Conservation (phyloP, 2,329 filamentous ascomycete genomes). For the Trichoderma sp. region DNA sequence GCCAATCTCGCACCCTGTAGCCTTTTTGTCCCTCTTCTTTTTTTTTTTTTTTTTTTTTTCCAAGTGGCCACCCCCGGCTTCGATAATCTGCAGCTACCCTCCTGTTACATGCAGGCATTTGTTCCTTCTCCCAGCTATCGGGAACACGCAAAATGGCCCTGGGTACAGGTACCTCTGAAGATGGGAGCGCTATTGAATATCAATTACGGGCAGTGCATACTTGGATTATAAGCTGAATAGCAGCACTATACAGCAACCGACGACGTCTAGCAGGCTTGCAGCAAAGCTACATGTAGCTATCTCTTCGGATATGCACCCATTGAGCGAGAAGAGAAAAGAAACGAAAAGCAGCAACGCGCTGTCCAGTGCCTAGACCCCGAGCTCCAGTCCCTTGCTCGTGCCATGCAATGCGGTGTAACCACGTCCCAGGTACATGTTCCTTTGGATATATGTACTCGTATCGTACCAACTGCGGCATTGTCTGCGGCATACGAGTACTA, state of each 20-base stretch:
- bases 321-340: not conserved
- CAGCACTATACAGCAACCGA: not conserved
- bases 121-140: not conserved
- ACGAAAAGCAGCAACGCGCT: not conserved
- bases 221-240: not conserved
- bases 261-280: not conserved
- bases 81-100: constrained; percentile 1
- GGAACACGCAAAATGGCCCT: not conserved
- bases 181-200: not conserved
- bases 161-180: not conserved
- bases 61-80: not conserved
- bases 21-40: not conserved
- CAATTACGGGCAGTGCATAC: too few relatives aligned
- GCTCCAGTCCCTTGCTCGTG: not conserved
- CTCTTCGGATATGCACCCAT: not conserved
- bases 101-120: constrained; percentile 2
- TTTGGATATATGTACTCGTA: too few relatives aligned
- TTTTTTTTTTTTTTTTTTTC: not conserved
- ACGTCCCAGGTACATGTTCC: not conserved
- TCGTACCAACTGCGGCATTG: not conserved
- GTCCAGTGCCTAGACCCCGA: not conserved
- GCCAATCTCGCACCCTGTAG: not conserved
- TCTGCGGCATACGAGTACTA: too few relatives aligned
- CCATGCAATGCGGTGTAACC: not conserved
- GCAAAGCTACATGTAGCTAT: not conserved